Evolutionary conservation across 2,329 filamentous ascomycete species (phyloP), one percentile per base, ranked within the genome.

Genomic region (Ophiocordyceps camponoti-leonardi): DNA sequence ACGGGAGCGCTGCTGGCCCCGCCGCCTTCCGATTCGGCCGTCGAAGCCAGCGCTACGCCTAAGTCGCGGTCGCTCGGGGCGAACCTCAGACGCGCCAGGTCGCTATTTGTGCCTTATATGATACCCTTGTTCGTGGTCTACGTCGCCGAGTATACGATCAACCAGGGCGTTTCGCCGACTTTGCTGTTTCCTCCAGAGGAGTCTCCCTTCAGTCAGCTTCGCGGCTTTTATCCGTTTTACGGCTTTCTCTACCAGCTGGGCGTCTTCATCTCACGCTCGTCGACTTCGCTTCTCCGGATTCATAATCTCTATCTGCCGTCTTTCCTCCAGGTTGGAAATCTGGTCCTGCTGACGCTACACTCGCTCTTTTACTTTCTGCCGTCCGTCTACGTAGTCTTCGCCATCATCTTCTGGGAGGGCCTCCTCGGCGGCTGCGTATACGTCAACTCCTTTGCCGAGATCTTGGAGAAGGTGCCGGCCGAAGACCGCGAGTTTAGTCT

Each of bases 91-190:
- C 80, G 85, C 5, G 77, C 82, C 0, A 72, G 67, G 49, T 69
- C 72, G 0, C 69, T 96, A 1, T 81, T 95, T 57, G 67, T 93
- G 41, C 77, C 77, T 0, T 81, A 81, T 61, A 96, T 98, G 87
- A 71, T 94, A 4, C 92, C 92, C 0, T 72, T 98, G 14, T 71
- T 96, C 31, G 67, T 96, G 16, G 92, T 98, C 28, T 98, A 95
- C 60, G 75, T 96, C 33, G 86, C 88, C 47, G 92, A 98, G 67
- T 98, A 98, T 61, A 93, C 85, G 46, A 95, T 96, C 63, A 96
- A 96, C 65, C 88, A 94, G 66, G 90, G 88, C 33, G 86, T 96
- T 1, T 72, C 86, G 0, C 90, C 92, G 1, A 94, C 87, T 0
- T 69, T 96, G 0, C 74, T 98, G 5, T 98, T 94, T 58, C 86